Percentiles rank a stretch among this genome's conserved stretches.
Conservation (phyloP, 1,284 basidiomycete genomes). For the Polyporus tsugae region DNA sequence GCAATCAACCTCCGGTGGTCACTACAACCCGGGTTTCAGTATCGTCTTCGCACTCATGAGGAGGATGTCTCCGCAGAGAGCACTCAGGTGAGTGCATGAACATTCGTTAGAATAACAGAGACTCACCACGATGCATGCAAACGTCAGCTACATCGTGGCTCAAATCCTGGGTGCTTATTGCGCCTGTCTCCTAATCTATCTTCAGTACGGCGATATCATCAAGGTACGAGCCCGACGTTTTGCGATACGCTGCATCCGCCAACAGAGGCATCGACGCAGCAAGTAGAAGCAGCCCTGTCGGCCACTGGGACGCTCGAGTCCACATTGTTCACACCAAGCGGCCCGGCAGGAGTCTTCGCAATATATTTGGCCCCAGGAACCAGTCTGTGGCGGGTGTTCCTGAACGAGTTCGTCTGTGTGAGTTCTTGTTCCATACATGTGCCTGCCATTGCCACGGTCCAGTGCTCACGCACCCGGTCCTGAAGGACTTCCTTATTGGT, state of each 20-base stretch:
- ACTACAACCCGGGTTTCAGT: conserved; percentile 70
- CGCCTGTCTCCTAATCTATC: conserved; percentile 65
- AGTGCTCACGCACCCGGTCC: not conserved
- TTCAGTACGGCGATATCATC: conserved; percentile 65
- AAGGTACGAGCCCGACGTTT: conserved; percentile 35
- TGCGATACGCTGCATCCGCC: not conserved
- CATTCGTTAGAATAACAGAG: not conserved
- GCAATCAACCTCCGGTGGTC: conserved; percentile 64
- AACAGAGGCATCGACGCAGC: conserved; percentile 33
- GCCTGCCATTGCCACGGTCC: not conserved
- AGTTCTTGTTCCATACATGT: conserved; percentile 34
- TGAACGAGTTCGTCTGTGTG: conserved; percentile 75
- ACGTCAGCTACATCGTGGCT: conserved; percentile 62
- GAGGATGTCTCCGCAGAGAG: conserved; percentile 64
- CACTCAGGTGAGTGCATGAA: conserved; percentile 48
- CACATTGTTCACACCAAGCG: conserved; percentile 63
- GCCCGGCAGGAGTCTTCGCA: conserved; percentile 70
- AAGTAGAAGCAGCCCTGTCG: conserved; percentile 51
- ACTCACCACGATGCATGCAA: not conserved
- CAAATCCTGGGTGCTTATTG: conserved; percentile 71
- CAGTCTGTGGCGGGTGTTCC: conserved; percentile 60
- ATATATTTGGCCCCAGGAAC: conserved; percentile 58
- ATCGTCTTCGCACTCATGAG: conserved; percentile 60
- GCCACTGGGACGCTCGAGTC: conserved; percentile 50
- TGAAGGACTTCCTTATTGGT: conserved; percentile 72